Conservation (phyloP, 2,329 filamentous ascomycete species). For the Ophiostoma quercus region DNA sequence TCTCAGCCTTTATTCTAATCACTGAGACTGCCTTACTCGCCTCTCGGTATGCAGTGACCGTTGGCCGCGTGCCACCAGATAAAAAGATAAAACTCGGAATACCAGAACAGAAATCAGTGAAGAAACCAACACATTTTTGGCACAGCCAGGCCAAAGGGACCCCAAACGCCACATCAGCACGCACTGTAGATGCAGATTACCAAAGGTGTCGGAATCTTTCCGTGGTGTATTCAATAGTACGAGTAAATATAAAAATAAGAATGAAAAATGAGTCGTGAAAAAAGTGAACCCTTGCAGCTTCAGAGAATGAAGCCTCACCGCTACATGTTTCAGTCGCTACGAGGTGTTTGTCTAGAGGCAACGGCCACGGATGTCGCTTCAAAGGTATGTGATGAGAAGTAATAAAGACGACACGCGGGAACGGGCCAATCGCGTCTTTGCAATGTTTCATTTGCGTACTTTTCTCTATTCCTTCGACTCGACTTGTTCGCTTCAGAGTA, state of each 20-base stretch:
- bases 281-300: not conserved
- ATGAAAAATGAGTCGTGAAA: too few species aligned
- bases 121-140: too few species aligned
- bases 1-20: not conserved
- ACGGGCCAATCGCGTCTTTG: not conserved
- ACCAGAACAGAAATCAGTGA: too few species aligned
- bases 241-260: too few species aligned
- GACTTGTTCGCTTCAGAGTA: too few species aligned
- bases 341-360: not conserved
- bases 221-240: too few species aligned
- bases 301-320: not conserved
- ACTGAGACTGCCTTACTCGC: not conserved
- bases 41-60: not conserved
- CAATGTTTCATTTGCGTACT: not conserved
- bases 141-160: too few species aligned
- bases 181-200: not conserved
- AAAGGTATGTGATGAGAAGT: not conserved
- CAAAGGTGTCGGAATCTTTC: too few species aligned
- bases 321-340: slow-evolving; percentile 3
- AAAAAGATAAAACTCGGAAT: too few species aligned
- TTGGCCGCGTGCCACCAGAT: not conserved
- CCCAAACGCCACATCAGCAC: too few species aligned
- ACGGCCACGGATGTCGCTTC: not conserved
- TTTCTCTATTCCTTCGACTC: not conserved
- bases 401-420: not conserved